Evolutionary conservation across 495 filamentous ascomycete genomes (phyloP).

Genomic region (Tricharina praecox): DNA sequence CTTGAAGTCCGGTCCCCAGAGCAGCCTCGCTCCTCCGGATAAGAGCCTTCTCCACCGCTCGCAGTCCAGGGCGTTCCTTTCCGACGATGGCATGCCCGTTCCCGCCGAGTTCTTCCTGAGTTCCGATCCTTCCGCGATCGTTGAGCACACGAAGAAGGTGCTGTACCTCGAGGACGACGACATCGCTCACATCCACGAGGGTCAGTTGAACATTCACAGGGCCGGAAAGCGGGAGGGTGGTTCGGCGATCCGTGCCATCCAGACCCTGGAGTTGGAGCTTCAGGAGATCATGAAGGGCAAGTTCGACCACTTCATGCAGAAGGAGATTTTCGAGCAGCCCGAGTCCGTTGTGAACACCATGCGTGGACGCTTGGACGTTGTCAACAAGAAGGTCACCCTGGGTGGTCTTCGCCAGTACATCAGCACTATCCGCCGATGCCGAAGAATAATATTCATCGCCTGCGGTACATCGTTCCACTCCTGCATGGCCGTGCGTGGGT

Average conservation of each 20-base stretch:
- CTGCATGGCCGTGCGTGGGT: conserved; percentile 96
- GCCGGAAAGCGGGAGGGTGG: conserved; percentile 90
- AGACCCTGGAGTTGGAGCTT: conserved; percentile 93
- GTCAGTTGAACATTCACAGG: conserved; percentile 95
- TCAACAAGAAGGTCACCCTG: conserved; percentile 83
- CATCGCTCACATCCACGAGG: conserved; percentile 97
- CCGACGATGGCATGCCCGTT: conserved; percentile 90
- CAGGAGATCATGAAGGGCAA: conserved; percentile 99
- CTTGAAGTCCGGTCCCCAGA: conserved; percentile 46
- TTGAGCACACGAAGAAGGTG: conserved; percentile 99
- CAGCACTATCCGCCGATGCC: conserved; percentile 84
- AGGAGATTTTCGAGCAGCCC: conserved; percentile 99
- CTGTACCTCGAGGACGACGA: conserved; percentile 98
- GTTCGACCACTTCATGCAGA: conserved; percentile 99
- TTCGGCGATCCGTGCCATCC: conserved; percentile 90
- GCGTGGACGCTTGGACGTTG: conserved; percentile 88
- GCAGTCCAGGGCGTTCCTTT: conserved; percentile 95
- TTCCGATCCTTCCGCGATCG: conserved; percentile 92
- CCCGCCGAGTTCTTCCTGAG: conserved; percentile 98
- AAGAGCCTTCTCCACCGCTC: conserved; percentile 95
- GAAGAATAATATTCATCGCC: conserved; percentile 93
- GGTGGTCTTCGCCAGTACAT: conserved; percentile 94
- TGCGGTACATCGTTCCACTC: conserved; percentile 97
- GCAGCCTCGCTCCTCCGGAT: conserved; percentile 72
- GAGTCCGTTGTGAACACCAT: conserved; percentile 99